Percentiles rank a stretch among this genome's conserved stretches.
Evolutionary conservation across 2,329 filamentous ascomycete genomes (phyloP).

Genomic region (Nemania sp.): DNA sequence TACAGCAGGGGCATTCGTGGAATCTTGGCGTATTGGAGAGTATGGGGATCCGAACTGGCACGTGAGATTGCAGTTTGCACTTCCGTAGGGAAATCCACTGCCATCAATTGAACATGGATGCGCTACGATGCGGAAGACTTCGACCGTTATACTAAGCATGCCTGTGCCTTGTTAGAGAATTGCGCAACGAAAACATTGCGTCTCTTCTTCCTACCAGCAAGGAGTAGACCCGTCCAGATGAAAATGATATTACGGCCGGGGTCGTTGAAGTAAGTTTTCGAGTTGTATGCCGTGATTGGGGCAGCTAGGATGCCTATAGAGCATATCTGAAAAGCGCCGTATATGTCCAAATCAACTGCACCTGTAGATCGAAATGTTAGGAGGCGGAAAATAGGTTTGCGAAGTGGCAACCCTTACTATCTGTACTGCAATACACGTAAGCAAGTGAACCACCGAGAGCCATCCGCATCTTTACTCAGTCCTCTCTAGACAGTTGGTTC

Average conservation of each 20-base stretch:
- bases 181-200: neutral
- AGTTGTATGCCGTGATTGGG: slow-evolving; percentile 63
- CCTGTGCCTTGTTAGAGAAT: slow-evolving; percentile 42
- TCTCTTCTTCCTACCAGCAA: slow-evolving; percentile 53
- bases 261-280: slow-evolving; percentile 65
- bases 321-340: slow-evolving; percentile 68
- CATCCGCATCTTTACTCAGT: no score
- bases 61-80: slow-evolving; percentile 48
- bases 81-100: slow-evolving; percentile 50
- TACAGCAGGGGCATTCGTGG: slow-evolving; percentile 64
- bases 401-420: slow-evolving; percentile 48
- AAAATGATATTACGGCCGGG: slow-evolving; percentile 69
- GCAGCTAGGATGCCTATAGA: slow-evolving; percentile 67
- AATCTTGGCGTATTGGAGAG: slow-evolving; percentile 58
- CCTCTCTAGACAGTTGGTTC: no score
- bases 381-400: slow-evolving; percentile 1
- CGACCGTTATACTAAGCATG: slow-evolving; percentile 62
- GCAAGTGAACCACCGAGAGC: neutral
- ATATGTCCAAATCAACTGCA: slow-evolving; percentile 70
- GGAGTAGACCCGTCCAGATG: slow-evolving; percentile 63
- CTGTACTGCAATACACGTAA: slow-evolving; percentile 36
- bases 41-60: slow-evolving; percentile 52
- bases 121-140: slow-evolving; percentile 61
- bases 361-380: slow-evolving; percentile 42
- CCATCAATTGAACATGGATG: slow-evolving; percentile 48